These are phyloP conservation scores for Chaetomium sp. DNA, from an alignment of 2,329 filamentous ascomycete species.

Conservation along the genomic window DNA sequence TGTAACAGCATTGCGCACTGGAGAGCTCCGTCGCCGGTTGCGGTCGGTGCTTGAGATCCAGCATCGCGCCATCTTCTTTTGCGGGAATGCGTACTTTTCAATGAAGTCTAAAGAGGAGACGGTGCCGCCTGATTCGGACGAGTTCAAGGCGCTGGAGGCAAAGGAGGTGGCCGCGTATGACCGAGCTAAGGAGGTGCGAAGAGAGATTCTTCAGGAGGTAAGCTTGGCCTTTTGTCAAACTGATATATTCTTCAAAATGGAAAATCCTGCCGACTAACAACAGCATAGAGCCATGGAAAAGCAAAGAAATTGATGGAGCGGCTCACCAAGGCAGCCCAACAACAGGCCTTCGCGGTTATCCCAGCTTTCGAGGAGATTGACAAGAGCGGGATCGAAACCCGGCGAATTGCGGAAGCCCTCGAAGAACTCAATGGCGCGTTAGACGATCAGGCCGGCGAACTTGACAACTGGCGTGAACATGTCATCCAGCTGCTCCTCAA, in stretches of 20 bases:
- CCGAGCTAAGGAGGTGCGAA: slow-evolving; percentile 66
- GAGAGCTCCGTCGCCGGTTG: slow-evolving; percentile 57
- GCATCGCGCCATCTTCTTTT: slow-evolving; percentile 79
- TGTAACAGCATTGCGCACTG: slow-evolving; percentile 36
- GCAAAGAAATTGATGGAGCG: slow-evolving; percentile 58
- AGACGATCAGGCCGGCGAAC: slow-evolving; percentile 63
- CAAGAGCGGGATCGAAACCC: slow-evolving; percentile 65
- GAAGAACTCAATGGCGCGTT: slow-evolving; percentile 59
- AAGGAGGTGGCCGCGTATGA: slow-evolving; percentile 71
- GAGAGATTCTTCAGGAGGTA: slow-evolving; percentile 63
- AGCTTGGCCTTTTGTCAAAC: not conserved
- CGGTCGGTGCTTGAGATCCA: slow-evolving; percentile 70
- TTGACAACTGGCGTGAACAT: slow-evolving; percentile 68
- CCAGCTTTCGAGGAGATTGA: slow-evolving; percentile 50
- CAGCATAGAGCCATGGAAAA: slow-evolving; percentile 36
- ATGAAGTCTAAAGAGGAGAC: slow-evolving; percentile 65
- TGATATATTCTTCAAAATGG: too few relatives aligned
- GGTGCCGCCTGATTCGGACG: slow-evolving; percentile 59
- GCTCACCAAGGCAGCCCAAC: slow-evolving; percentile 47
- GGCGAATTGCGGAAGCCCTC: slow-evolving; percentile 58
- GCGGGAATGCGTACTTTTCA: slow-evolving; percentile 75
- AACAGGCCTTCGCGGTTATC: slow-evolving; percentile 55
- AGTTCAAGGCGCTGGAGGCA: slow-evolving; percentile 60
- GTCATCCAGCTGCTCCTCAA: slow-evolving; percentile 66
- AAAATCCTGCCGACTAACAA: slow-evolving; percentile 5